phyloP scores from a whole-genome alignment of 495 filamentous ascomycete genomes.

The Jackrogersella multiformis region DNA sequence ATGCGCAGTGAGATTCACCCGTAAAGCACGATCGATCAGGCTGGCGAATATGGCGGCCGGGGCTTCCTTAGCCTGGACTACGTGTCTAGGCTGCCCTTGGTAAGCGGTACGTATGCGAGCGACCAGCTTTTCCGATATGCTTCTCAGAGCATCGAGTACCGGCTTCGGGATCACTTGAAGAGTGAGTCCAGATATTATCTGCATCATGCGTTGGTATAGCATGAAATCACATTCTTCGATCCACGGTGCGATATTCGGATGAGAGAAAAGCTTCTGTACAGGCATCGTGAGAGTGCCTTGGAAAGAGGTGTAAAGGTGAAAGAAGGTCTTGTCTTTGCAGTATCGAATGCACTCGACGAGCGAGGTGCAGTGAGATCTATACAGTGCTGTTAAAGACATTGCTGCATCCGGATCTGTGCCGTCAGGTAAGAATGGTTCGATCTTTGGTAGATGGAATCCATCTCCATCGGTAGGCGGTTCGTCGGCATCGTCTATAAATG shows the following conservation, averaged over 20 bases:
- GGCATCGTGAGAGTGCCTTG: conserved; percentile 95
- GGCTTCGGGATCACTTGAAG: conserved; percentile 87
- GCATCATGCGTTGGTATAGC: conserved; percentile 96
- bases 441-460: conserved; percentile 79
- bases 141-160: conserved; percentile 83
- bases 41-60: conserved; percentile 90
- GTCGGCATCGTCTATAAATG: conserved; percentile 67
- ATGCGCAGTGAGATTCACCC: conserved; percentile 91
- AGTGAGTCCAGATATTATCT: conserved; percentile 82
- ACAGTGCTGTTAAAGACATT: conserved; percentile 81
- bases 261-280: conserved; percentile 90
- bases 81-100: conserved; percentile 80
- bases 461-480: conserved; percentile 66
- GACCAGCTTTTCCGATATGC: conserved; percentile 81
- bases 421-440: conserved; percentile 76
- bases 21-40: conserved; percentile 81
- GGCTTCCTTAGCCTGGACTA: conserved; percentile 82
- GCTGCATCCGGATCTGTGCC: conserved; percentile 85
- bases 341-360: conserved; percentile 94
- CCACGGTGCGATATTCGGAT: conserved; percentile 86
- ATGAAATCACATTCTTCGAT: conserved; percentile 94
- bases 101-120: conserved; percentile 82
- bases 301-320: conserved; percentile 94
- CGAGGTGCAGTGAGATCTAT: conserved; percentile 92
- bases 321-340: conserved; percentile 93